Evolutionary conservation across 2,329 filamentous ascomycete genomes (phyloP).

Genomic region (Cryphonectria carpinicola): DNA sequence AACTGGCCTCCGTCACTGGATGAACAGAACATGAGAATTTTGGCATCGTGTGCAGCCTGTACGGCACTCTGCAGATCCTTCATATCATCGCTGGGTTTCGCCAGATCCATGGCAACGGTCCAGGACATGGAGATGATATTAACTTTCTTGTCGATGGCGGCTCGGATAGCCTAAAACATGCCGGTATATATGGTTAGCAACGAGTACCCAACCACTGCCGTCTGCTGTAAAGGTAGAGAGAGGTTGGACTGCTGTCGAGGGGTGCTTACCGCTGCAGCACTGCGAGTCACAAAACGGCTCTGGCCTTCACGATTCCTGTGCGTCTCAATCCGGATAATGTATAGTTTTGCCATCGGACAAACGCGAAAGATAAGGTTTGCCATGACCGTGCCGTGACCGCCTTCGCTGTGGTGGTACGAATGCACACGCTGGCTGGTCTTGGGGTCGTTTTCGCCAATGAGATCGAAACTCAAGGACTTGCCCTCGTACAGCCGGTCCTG

Average conservation of each 20-base stretch:
- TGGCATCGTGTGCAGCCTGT: slow-evolving; percentile 30
- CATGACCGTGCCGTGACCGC: slow-evolving; percentile 11
- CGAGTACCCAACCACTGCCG: background rate
- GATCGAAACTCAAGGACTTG: background rate
- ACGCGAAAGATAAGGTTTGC: slow-evolving; percentile 6
- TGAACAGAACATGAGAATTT: slow-evolving; percentile 45
- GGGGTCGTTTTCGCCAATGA: background rate
- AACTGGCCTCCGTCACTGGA: slow-evolving; percentile 38
- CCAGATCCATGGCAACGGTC: slow-evolving; percentile 35
- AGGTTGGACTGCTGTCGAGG: background rate
- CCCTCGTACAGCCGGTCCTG: background rate
- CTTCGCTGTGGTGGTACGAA: background rate
- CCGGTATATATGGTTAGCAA: background rate
- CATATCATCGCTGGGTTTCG: slow-evolving; percentile 23
- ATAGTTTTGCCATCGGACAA: slow-evolving; percentile 3
- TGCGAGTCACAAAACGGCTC: background rate
- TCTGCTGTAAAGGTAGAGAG: background rate
- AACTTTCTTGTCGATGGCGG: slow-evolving; percentile 28
- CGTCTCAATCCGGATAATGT: background rate
- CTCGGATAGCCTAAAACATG: background rate
- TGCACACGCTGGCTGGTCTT: background rate
- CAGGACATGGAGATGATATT: slow-evolving; percentile 45
- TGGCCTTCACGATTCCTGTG: background rate
- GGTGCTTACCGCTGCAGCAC: background rate
- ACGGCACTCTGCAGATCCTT: slow-evolving; percentile 37